Evolutionary conservation across 2,329 filamentous ascomycete species (phyloP).

Genomic region (Aspergillus persii): DNA sequence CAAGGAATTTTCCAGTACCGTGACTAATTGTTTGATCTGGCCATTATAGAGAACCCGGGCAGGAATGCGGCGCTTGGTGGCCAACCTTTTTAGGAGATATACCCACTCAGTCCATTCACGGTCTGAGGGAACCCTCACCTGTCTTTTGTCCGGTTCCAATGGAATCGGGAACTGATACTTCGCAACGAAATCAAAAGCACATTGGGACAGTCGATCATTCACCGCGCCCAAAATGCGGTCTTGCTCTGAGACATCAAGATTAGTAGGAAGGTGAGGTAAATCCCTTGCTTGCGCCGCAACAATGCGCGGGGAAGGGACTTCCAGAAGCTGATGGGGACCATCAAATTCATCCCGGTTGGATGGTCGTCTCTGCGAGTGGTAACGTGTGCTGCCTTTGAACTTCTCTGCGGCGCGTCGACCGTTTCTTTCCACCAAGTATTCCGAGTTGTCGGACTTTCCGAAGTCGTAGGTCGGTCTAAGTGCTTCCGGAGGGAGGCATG

Average conservation of each 20-base stretch:
- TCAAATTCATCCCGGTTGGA: constrained; percentile 88
- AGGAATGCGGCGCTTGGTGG: constrained; percentile 81
- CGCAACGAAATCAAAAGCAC: constrained; percentile 85
- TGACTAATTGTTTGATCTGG: constrained; percentile 88
- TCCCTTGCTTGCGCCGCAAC: constrained; percentile 76
- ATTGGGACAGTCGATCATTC: constrained; percentile 80
- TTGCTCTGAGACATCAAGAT: constrained; percentile 79
- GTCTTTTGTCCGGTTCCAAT: constrained; percentile 76
- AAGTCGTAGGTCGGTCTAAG: constrained; percentile 34
- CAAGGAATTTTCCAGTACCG: constrained; percentile 81
- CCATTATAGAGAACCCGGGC: constrained; percentile 81
- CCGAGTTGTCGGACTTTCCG: constrained; percentile 32
- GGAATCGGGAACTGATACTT: constrained; percentile 90
- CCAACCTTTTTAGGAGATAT: constrained; percentile 78
- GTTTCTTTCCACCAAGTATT: constrained; percentile 38
- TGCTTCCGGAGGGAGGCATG: constrained; percentile 30
- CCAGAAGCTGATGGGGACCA: constrained; percentile 78
- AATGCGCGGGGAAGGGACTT: constrained; percentile 67
- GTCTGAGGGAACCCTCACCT: constrained; percentile 70
- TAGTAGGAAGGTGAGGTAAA: constrained; percentile 76
- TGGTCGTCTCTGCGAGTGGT: constrained; percentile 61
- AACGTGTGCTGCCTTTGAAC: constrained; percentile 31
- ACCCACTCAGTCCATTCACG: constrained; percentile 93
- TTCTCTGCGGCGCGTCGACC: constrained; percentile 33
- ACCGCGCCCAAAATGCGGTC: constrained; percentile 76